Percentiles rank a stretch among this genome's conserved stretches.
Conservation (phyloP, 1,139 yeast species). For the Oligophagozyma castellii region DNA sequence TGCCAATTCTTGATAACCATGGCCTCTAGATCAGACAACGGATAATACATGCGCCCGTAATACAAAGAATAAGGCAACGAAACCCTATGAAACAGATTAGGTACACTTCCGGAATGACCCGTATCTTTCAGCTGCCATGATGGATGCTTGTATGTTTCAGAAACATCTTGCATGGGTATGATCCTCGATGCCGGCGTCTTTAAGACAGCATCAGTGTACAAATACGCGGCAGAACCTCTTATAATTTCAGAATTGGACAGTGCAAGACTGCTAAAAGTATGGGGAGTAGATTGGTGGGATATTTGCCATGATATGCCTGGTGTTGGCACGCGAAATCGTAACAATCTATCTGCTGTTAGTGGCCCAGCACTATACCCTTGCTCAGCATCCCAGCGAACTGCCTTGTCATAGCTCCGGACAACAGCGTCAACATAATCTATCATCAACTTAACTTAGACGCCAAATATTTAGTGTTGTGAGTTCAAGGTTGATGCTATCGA, state of each 20-base stretch:
- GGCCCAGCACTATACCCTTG: slow-evolving; percentile 62
- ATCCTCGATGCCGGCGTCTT: slow-evolving; percentile 40
- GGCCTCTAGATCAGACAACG: slow-evolving; percentile 80
- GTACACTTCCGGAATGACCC: too few species aligned
- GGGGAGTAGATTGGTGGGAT: slow-evolving; percentile 57
- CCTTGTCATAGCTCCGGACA: slow-evolving; percentile 50
- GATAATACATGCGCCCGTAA: slow-evolving; percentile 83
- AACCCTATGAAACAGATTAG: too few species aligned
- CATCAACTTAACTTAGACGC: too few species aligned
- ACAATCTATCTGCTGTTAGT: slow-evolving; percentile 48
- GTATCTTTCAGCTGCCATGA: slow-evolving; percentile 36
- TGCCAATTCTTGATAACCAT: slow-evolving; percentile 46
- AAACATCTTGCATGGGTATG: slow-evolving; percentile 53
- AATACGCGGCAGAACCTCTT: slow-evolving; percentile 73
- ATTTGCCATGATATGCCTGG: slow-evolving; percentile 56
- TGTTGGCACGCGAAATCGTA: slow-evolving; percentile 63
- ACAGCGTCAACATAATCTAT: slow-evolving; percentile 76
- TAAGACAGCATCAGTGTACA: slow-evolving; percentile 55
- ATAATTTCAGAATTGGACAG: slow-evolving; percentile 55
- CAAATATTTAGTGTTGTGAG: too few species aligned
- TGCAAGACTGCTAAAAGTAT: slow-evolving; percentile 64
- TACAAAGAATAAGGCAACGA: slow-evolving; percentile 27
- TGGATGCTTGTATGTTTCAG: slow-evolving; percentile 62
- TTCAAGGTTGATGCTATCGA: too few species aligned
- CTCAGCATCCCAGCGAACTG: slow-evolving; percentile 68